Evolutionary conservation across 768 basidiomycete genomes (phyloP), one percentile per base, ranked within the genome.

Genomic region (Suillus plorans): DNA sequence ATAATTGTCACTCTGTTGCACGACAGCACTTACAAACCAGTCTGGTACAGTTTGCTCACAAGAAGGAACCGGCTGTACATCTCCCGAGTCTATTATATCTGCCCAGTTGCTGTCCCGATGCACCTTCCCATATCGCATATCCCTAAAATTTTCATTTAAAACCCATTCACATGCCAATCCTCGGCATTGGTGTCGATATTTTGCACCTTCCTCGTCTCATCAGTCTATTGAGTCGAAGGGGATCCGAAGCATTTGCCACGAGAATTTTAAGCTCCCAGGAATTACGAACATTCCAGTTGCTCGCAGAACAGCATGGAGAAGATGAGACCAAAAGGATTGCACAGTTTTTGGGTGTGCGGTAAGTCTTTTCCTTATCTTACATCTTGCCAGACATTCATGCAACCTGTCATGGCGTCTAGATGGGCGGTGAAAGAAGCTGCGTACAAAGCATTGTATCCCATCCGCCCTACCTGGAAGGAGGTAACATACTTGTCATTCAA

Each of bases 401-500:
- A 12, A 18, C 39, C 16, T 10, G 13, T 25, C 13, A 14, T 5
- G 22, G 25, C 2, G 22, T 34, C 4, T 69, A 95, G 93, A 18
- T 95, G 92, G 91, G 81, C 86, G 39, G 84, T 91, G 22, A 95
- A 95, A 69, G 94, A 95, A 75, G 91, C 94, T 0, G 87, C 88
- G 0, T 95, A 94, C 79, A 95, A 95, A 72, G 94, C 93, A 0
- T 71, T 94, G 64, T 92, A 86, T 72, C 92, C 92, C 0, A 71
- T 83, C 49, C 78, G 71, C 39, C 86, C 90, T 20, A 85, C 84
- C 8, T 95, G 93, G 94, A 91, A 92, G 70, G 86, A 94, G 31
- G 74, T 94, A 65, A 83, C 83, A 7, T 91, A 83, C 60, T 71
- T 64, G 60, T 65, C 75, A 16, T 75, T 76, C 55, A 76, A 73